Evolutionary conservation across 164 flowering plant genomes (phyloP), one percentile per base, ranked within the genome.

Genomic region (Piper betle): DNA sequence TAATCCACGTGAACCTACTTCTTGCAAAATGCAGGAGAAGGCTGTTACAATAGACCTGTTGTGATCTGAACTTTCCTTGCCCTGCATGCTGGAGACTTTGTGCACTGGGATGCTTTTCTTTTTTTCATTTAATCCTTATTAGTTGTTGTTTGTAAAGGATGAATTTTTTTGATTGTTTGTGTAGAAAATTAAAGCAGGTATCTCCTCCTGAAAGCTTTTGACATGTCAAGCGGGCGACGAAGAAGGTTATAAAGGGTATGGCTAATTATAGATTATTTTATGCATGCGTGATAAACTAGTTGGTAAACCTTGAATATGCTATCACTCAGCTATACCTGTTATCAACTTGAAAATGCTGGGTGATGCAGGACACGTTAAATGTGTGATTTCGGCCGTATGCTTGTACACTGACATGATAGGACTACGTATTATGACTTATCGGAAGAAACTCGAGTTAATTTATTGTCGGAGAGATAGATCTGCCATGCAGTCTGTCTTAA

Each of bases 201-300:
- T 81, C 81, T 1, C 93, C 93, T 3, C 58, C 87, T 55, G 93
- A 89, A 74, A 71, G 80, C 75, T 80, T 84, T 52, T 83, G 84
- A 60, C 98, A 92, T 68, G 84, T 89, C 61, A 92, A 87, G 75
- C 86, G 96, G 58, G 75, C 85, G 37, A 79, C 59, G 39, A 87
- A 79, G 70, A 66, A 55, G 72, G 69, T 20, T 54, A 62, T 17
- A 16, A 55, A 64, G 57, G 67, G 67, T 64, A 9, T 18, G 19
- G 15, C 11, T 55, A 33, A 25, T 33, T 53, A 20, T 4, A 55
- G 3, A 19, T 25, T 39, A 25, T 25, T 16, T 55, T 12, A 46
- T 9, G 12, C 25, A 55, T 38, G 11, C 17, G 25, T 55, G 39
- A 25, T 33, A 25, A 9, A 4, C 4, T 6, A 13, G 58, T 55